Evolutionary conservation across 1,284 basidiomycete genomes (phyloP).

Genomic region (Boletus semigastroideus): DNA sequence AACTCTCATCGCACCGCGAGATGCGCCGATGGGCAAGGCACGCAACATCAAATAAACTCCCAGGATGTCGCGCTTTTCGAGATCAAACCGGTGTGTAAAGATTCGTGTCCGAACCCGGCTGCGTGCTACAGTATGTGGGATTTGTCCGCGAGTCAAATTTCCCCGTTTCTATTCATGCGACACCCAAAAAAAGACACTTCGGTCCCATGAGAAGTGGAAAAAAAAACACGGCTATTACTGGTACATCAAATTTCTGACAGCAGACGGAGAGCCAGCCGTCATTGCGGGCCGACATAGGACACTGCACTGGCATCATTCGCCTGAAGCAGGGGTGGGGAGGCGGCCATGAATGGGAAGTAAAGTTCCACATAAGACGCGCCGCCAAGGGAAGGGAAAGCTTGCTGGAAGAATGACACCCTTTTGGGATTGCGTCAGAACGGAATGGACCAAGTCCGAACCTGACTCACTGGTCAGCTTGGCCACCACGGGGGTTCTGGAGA

Average conservation of each 20-base stretch:
- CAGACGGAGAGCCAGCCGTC: slow-evolving; percentile 24
- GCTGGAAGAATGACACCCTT: slow-evolving; percentile 34
- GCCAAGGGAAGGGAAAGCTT: slow-evolving; percentile 36
- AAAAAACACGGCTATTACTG: not conserved
- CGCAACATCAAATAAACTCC: too few relatives aligned
- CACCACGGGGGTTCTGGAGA: slow-evolving; percentile 32
- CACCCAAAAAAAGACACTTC: too few relatives aligned
- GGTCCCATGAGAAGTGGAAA: not conserved
- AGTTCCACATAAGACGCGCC: slow-evolving; percentile 28
- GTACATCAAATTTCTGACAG: slow-evolving; percentile 26
- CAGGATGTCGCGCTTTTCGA: too few relatives aligned
- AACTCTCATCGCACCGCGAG: too few relatives aligned
- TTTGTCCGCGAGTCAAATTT: too few relatives aligned
- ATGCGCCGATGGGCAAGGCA: too few relatives aligned
- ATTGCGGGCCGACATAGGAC: slow-evolving; percentile 14
- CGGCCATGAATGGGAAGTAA: slow-evolving; percentile 39
- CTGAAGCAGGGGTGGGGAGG: slow-evolving; percentile 24
- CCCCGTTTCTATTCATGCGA: too few relatives aligned
- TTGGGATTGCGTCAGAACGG: slow-evolving; percentile 8
- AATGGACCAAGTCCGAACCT: not conserved
- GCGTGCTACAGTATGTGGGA: too few relatives aligned
- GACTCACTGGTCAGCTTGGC: slow-evolving; percentile 35
- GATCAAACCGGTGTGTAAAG: too few relatives aligned
- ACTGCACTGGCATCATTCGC: slow-evolving; percentile 13
- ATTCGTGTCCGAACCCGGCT: too few relatives aligned